Evolutionary conservation across 345 rosid genomes (phyloP).

Genomic region (Hibiscus trionum): DNA sequence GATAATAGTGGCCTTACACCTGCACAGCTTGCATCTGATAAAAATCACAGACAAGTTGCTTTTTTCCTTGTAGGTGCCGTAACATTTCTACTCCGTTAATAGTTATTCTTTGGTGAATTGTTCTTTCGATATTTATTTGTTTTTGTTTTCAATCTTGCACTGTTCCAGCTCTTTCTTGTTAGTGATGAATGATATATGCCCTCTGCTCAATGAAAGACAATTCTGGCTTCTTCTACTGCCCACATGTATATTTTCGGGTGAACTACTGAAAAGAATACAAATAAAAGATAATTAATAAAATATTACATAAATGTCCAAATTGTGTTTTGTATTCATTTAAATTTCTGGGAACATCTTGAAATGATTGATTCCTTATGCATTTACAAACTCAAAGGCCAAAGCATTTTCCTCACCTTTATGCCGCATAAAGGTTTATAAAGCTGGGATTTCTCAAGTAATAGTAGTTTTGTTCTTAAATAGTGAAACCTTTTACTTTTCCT

Average conservation of each 20-base stretch:
- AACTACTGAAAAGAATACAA: background rate
- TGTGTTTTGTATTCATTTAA: background rate
- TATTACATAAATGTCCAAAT: background rate
- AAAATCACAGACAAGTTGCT: conserved; percentile 98
- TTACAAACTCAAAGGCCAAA: background rate
- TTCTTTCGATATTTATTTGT: conserved; percentile 2
- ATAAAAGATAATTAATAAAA: background rate
- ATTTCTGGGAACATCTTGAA: background rate
- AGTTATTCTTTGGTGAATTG: conserved; percentile 14
- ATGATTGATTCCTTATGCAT: background rate
- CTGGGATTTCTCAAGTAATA: background rate
- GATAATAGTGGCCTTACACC: conserved; percentile 96
- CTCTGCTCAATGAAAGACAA: conserved; percentile 5
- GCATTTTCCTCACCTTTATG: background rate
- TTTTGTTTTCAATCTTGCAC: background rate
- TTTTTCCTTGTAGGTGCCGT: conserved; percentile 91
- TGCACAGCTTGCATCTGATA: conserved; percentile 97
- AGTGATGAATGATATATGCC: conserved; percentile 6
- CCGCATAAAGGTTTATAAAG: conserved; percentile 1
- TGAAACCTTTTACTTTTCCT: background rate
- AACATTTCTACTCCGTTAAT: conserved; percentile 20
- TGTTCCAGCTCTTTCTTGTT: background rate
- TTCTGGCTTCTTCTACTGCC: background rate
- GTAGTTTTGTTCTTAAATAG: background rate
- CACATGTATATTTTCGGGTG: background rate